A percentile compares a stretch with the other conserved stretches of the same genome.
Conservation (phyloP, 139 green algal genomes). For the Gonium pectorale region DNA sequence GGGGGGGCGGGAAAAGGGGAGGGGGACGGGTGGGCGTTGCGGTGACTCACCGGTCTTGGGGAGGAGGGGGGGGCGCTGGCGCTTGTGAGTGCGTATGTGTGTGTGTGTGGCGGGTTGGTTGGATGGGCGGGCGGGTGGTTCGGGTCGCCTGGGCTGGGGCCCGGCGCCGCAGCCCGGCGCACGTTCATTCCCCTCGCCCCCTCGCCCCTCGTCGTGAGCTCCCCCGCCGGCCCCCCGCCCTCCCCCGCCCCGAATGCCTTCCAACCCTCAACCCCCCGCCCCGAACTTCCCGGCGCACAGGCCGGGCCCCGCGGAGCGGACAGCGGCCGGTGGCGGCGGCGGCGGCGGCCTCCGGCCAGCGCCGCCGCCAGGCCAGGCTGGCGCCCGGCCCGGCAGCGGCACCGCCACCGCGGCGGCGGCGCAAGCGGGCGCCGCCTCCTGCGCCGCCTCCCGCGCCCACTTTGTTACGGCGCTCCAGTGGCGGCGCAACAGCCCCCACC, state of each 20-base stretch:
- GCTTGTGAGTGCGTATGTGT: slow-evolving; percentile 2
- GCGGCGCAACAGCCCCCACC: slow-evolving; percentile 41
- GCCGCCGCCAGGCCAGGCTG: no score
- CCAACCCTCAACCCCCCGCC: background rate
- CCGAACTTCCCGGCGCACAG: no score
- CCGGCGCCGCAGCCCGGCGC: no score
- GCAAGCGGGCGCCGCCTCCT: slow-evolving; percentile 5
- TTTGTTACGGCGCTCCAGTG: slow-evolving; percentile 67
- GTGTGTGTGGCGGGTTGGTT: no score
- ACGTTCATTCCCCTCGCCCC: no score
- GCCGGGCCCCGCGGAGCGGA: background rate
- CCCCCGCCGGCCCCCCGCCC: no score
- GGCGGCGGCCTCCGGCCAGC: no score
- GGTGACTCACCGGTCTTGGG: background rate
- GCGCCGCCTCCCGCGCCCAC: background rate
- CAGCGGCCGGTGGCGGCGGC: no score
- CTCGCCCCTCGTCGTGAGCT: background rate
- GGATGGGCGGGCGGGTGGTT: no score
- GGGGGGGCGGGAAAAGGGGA: background rate
- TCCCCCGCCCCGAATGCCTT: background rate
- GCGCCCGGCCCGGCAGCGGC: background rate
- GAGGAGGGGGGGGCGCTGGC: background rate
- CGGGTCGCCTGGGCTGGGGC: no score
- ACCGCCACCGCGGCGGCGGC: background rate
- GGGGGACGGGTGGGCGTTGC: background rate